Percentiles rank a stretch among this genome's conserved stretches.
phyloP scores from a whole-genome alignment of 495 filamentous ascomycete genomes.

The Umbilicaria muhlenbergii region DNA sequence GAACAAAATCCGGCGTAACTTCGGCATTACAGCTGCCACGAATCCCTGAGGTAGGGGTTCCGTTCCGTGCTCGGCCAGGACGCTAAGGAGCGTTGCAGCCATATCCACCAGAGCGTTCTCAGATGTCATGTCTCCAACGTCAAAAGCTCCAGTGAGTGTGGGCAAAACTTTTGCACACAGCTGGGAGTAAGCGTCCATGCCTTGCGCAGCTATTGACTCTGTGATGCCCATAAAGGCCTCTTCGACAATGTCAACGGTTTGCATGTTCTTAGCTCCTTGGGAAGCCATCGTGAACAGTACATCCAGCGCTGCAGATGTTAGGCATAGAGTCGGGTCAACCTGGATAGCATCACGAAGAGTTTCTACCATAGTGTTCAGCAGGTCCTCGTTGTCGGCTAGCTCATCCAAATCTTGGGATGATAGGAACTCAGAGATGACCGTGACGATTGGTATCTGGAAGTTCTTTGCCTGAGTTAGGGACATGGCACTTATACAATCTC shows the following conservation, averaged over 20 bases:
- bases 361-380: conserved; percentile 80
- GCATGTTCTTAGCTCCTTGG: conserved; percentile 75
- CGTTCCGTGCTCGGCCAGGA: conserved; percentile 65
- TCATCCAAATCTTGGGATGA: conserved; percentile 65
- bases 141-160: conserved; percentile 73
- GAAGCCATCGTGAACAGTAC: conserved; percentile 79
- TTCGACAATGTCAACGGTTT: conserved; percentile 63
- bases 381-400: conserved; percentile 70
- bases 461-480: conserved; percentile 34
- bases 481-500: conserved; percentile 57
- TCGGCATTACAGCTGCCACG: conserved; percentile 70
- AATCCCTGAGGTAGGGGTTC: conserved; percentile 79
- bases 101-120: conserved; percentile 72
- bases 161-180: conserved; percentile 80
- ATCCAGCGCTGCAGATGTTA: conserved; percentile 60
- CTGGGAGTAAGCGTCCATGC: conserved; percentile 54
- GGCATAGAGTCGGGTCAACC: conserved; percentile 54
- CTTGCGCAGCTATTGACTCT: conserved; percentile 43
- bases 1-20: conserved; percentile 68
- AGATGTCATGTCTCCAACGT: conserved; percentile 68
- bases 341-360: conserved; percentile 71
- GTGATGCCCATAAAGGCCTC: conserved; percentile 86
- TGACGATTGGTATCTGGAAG: conserved; percentile 58
- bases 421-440: conserved; percentile 63
- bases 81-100: conserved; percentile 66